These are phyloP conservation scores for Wickerhamiella infanticola DNA, from an alignment of 1,139 yeast species.

Conservation along the genomic window DNA sequence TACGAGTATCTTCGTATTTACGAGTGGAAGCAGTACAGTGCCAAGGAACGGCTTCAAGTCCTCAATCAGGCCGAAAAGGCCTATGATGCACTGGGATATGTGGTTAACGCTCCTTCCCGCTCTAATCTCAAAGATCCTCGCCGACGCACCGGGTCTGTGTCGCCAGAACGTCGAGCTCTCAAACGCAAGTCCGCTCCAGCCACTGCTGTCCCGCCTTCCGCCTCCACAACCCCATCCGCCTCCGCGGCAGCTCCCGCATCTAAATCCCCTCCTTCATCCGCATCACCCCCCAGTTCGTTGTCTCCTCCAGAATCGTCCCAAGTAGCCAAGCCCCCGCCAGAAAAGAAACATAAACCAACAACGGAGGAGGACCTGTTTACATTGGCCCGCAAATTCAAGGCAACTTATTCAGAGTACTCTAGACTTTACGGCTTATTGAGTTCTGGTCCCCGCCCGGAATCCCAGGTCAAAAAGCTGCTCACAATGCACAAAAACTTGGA, in stretches of 20 bases:
- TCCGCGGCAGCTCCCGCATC: neutral
- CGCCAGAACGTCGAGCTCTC: neutral
- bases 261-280: neutral
- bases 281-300: neutral
- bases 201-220: neutral
- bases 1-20: slow-evolving; percentile 24
- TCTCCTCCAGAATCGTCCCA: neutral
- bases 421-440: slow-evolving; percentile 21
- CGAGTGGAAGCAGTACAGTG: slow-evolving; percentile 26
- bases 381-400: slow-evolving; percentile 24
- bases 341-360: neutral
- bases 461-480: slow-evolving; percentile 22
- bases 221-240: neutral
- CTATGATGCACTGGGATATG: slow-evolving; percentile 20
- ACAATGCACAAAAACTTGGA: slow-evolving; percentile 26
- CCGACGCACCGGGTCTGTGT: slow-evolving; percentile 11
- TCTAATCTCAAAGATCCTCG: slow-evolving; percentile 20
- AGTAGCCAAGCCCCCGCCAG: neutral
- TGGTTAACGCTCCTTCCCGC: slow-evolving; percentile 22
- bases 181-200: neutral
- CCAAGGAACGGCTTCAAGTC: slow-evolving; percentile 21
- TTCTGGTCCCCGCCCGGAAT: slow-evolving; percentile 15
- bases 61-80: slow-evolving; percentile 20
- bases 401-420: slow-evolving; percentile 24
- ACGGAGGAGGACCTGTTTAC: slow-evolving; percentile 21